Conservation (phyloP, 2,329 filamentous ascomycete genomes). For the Leptodontidium sp. region DNA sequence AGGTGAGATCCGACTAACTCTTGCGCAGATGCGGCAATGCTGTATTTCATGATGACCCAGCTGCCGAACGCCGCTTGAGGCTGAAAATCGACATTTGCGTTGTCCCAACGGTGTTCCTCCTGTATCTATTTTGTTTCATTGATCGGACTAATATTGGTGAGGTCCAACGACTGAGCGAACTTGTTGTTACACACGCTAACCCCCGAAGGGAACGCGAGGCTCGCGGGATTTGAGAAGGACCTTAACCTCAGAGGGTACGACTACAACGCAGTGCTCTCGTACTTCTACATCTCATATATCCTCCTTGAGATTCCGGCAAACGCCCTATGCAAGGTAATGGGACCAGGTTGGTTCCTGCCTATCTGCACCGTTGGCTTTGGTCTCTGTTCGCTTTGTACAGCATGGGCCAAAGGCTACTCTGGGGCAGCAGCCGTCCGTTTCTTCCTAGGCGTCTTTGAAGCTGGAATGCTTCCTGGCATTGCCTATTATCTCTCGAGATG, state of each 20-base stretch:
- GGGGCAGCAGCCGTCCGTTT: constrained; percentile 66
- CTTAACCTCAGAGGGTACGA: constrained; percentile 67
- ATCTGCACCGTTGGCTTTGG: constrained; percentile 69
- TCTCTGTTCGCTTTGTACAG: constrained; percentile 68
- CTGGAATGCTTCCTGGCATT: constrained; percentile 71
- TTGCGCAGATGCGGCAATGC: not conserved
- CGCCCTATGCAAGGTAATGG: constrained; percentile 73
- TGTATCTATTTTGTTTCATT: constrained; percentile 79
- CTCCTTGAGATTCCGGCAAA: constrained; percentile 74
- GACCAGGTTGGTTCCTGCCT: constrained; percentile 77
- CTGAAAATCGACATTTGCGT: constrained; percentile 71
- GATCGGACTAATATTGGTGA: constrained; percentile 77
- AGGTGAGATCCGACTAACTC: not conserved
- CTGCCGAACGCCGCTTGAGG: not conserved
- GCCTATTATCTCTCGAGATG: constrained; percentile 77
- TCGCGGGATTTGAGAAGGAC: constrained; percentile 71
- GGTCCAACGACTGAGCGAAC: constrained; percentile 27
- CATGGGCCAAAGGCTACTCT: constrained; percentile 65
- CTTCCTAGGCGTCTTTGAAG: constrained; percentile 73
- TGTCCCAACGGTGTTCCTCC: constrained; percentile 69
- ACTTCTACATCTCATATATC: constrained; percentile 79
- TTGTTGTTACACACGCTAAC: constrained; percentile 2
- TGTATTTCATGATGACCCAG: constrained; percentile 1
- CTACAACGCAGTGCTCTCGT: constrained; percentile 72
- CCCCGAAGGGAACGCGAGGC: constrained; percentile 67